Conservation (phyloP, 169 alveolate genomes). For the Blepharisma undulans region DNA sequence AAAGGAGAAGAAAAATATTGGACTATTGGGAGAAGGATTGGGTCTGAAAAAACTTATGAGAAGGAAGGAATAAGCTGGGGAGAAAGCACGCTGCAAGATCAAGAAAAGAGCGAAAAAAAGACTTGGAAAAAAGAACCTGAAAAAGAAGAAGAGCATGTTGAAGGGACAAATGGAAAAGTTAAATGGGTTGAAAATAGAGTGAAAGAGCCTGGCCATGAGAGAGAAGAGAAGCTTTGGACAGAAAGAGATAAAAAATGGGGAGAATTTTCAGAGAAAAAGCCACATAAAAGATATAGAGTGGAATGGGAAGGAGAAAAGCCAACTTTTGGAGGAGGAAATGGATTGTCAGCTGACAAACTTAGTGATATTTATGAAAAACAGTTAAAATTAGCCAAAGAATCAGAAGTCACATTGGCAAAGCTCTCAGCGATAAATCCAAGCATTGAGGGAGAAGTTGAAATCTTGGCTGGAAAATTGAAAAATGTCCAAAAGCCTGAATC, state of each 20-base stretch:
- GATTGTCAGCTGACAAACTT: neutral
- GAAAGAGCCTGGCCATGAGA: neutral
- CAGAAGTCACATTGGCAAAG: neutral
- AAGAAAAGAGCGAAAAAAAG: neutral
- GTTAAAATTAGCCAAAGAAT: neutral
- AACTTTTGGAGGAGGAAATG: neutral
- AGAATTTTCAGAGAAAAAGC: neutral
- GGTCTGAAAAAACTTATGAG: neutral
- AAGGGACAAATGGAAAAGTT: neutral
- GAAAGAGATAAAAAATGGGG: neutral
- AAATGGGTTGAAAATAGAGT: neutral
- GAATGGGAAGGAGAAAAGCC: constrained; percentile 34
- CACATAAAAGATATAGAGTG: neutral
- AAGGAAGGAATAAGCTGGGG: neutral
- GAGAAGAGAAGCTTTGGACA: neutral
- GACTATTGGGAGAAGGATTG: neutral
- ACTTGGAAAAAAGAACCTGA: neutral
- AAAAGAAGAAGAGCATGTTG: neutral
- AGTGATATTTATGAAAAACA: neutral
- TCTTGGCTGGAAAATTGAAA: neutral
- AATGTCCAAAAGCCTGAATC: neutral
- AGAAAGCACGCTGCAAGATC: neutral
- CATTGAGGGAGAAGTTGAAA: neutral
- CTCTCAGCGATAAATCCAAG: neutral
- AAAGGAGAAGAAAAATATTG: neutral